These are phyloP conservation scores for Termitomyces sp. DNA, from an alignment of 768 basidiomycete species.

Conservation along the genomic window DNA sequence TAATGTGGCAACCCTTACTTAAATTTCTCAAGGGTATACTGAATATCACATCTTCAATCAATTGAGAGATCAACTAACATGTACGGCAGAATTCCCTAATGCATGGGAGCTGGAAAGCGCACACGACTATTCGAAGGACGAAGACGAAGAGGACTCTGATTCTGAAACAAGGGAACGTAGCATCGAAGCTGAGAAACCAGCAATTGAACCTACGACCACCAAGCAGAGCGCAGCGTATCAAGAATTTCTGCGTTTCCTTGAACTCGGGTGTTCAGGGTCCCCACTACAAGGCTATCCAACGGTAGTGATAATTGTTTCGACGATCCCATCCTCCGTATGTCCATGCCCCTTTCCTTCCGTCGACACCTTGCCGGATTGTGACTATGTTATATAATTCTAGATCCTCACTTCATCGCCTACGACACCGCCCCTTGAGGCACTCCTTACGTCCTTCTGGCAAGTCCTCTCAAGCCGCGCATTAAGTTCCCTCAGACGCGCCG, in stretches of 20 bases:
- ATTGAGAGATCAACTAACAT: neutral
- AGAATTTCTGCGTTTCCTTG: slow-evolving; percentile 77
- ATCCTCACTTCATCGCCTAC: slow-evolving; percentile 23
- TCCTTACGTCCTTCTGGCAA: slow-evolving; percentile 81
- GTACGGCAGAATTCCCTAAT: slow-evolving; percentile 48
- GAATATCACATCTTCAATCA: neutral
- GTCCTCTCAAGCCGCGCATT: slow-evolving; percentile 68
- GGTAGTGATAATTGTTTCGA: slow-evolving; percentile 76
- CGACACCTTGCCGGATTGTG: neutral
- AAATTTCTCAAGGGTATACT: slow-evolving; percentile 64
- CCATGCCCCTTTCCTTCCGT: neutral
- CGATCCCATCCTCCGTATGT: slow-evolving; percentile 61
- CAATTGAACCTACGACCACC: neutral
- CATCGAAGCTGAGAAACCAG: slow-evolving; percentile 21
- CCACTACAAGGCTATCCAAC: slow-evolving; percentile 79
- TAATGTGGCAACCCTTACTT: slow-evolving; percentile 69
- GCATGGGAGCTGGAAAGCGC: slow-evolving; percentile 54
- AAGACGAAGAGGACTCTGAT: slow-evolving; percentile 24
- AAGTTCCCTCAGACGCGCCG: slow-evolving; percentile 47
- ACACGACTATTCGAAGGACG: slow-evolving; percentile 24
- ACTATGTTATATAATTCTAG: slow-evolving; percentile 11
- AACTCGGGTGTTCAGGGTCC: slow-evolving; percentile 73
- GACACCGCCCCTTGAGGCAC: slow-evolving; percentile 31
- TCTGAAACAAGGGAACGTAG: slow-evolving; percentile 29
- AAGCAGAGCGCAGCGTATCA: slow-evolving; percentile 45